Percentiles rank a stretch among this genome's conserved stretches.
These are phyloP conservation scores for Phytophthora cryptogea DNA, from an alignment of 352 stramenopile species.

Conservation along the genomic window DNA sequence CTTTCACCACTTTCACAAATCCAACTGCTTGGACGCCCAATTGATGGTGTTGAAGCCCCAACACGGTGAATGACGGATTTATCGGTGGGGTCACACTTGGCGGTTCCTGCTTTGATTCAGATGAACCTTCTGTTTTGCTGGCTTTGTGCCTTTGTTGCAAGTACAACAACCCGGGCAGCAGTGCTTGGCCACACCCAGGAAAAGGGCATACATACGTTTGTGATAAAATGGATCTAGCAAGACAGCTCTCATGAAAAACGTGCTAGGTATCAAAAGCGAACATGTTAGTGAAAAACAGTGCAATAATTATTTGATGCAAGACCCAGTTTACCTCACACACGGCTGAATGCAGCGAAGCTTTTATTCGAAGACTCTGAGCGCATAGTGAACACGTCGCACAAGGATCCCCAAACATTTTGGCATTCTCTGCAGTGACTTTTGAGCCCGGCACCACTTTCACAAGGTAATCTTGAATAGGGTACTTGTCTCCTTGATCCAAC, in stretches of 20 bases:
- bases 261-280: slow-evolving; percentile 43
- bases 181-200: slow-evolving; percentile 44
- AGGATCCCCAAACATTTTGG: slow-evolving; percentile 54
- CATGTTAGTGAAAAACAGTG: background rate
- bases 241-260: slow-evolving; percentile 78
- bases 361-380: slow-evolving; percentile 63
- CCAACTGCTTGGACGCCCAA: background rate
- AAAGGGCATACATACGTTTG: slow-evolving; percentile 64
- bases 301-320: background rate
- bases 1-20: background rate
- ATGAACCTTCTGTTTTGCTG: slow-evolving; percentile 7
- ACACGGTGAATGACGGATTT: slow-evolving; percentile 16
- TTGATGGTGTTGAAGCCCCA: slow-evolving; percentile 26
- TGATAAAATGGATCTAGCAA: slow-evolving; percentile 68
- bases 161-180: slow-evolving; percentile 68
- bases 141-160: slow-evolving; percentile 26
- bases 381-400: slow-evolving; percentile 55
- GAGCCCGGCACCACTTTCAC: slow-evolving; percentile 54
- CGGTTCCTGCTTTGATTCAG: slow-evolving; percentile 2
- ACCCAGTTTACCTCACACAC: slow-evolving; percentile 52
- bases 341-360: slow-evolving; percentile 52
- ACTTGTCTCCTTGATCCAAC: slow-evolving; percentile 61
- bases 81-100: slow-evolving; percentile 1
- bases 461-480: slow-evolving; percentile 75
- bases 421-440: slow-evolving; percentile 44